A percentile compares a stretch with the other conserved stretches of the same genome.
Evolutionary conservation across 228 moss, liverwort and hornwort species (phyloP).

Genomic region (Sphagnum magellanicum): DNA sequence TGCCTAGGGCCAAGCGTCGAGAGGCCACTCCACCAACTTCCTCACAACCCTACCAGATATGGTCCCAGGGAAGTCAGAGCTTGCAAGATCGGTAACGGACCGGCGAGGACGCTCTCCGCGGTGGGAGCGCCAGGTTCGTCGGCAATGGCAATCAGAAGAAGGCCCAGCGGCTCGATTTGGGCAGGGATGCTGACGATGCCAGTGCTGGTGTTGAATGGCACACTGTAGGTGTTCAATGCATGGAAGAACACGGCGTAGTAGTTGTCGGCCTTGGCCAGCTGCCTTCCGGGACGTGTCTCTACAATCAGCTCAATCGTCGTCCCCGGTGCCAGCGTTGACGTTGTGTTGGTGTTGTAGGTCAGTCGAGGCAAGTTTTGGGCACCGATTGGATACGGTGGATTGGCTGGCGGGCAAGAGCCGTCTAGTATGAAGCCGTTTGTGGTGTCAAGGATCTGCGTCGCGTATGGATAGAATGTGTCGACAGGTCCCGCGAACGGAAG

Average conservation of each 20-base stretch:
- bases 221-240: background rate
- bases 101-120: background rate
- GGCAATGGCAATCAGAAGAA: conserved; percentile 2
- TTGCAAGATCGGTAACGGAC: conserved; percentile 3
- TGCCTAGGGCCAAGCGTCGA: too few species aligned
- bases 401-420: conserved; percentile 8
- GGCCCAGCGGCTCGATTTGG: conserved; percentile 5
- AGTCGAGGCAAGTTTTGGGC: conserved; percentile 9
- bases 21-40: too few species aligned
- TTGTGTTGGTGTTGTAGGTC: background rate
- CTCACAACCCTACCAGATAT: too few species aligned
- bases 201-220: conserved; percentile 9
- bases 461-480: conserved; percentile 8
- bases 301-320: conserved; percentile 5
- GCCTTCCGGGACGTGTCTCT: background rate
- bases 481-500: conserved; percentile 2
- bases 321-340: background rate
- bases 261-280: background rate
- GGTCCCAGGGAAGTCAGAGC: background rate
- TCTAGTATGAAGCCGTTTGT: conserved; percentile 9
- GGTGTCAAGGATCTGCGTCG: conserved; percentile 5
- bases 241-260: conserved; percentile 17
- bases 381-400: conserved; percentile 6
- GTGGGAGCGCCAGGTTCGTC: conserved; percentile 3
- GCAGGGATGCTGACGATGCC: conserved; percentile 1